Base-by-base conservation (phyloP, 371 early-diverging fungal species). In the Nematocida sp. region DNA sequence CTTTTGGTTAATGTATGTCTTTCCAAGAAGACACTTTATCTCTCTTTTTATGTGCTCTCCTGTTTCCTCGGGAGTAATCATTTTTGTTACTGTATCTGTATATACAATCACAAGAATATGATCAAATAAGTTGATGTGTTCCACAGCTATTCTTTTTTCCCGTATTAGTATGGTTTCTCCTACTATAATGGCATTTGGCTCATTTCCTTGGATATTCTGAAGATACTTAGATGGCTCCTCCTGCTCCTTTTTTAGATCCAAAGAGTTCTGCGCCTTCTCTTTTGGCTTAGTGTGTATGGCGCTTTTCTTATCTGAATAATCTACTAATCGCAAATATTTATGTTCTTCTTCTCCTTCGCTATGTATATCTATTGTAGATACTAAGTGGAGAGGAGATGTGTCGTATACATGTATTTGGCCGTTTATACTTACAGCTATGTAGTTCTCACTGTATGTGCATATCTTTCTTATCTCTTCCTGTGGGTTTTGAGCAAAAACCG, bases 81-180 rank as follows among this genome's bases (percentile, higher is more conserved):
- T 26, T 30, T 48, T 56, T 18, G 42, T 20, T 11, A 68, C 61
- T 9, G 35, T 35, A n/a, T 68, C 69, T n/a, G 59, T 38, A 48
- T 68, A 68, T 18, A 68, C 47, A 33, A 68, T 28, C 25, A 68
- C 60, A 48, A 68, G 11, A 13, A 68, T 36, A 0, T 38, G 39
- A 9, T 18, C 32, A 2, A 0, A 7, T 30, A 56, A 45, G 11
- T 20, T 13, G 7, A 68, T 26, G 56, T 68, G 57, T 23, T 68
- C 69, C 26, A 68, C 69, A 18, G 56, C 59, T 1, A 68, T 56
- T 40, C 60, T 13, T 48, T 55, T 28, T 35, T 68, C 69, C 28
- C 42, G 28, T 5, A 55, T 23, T 9, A 60, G 23, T 1, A 66
- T 11, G 18, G 23, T 42, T 45, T 38, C 38, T 9, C 45, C 67